Base-by-base conservation (phyloP, 2,329 filamentous ascomycete species). In the Colletotrichum musae region DNA sequence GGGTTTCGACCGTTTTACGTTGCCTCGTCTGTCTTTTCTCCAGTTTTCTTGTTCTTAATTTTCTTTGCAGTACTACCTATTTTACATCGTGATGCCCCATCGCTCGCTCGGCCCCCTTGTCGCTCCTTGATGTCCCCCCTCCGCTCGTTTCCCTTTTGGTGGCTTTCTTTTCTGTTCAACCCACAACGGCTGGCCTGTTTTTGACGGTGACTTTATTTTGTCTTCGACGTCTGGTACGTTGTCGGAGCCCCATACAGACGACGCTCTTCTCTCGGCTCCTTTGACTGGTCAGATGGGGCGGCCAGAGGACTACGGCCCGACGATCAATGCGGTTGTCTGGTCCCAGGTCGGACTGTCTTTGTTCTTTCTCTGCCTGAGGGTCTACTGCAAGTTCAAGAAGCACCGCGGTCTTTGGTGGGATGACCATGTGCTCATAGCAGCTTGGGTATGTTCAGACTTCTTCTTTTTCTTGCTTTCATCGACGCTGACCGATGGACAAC, bases 361-460 rank as follows among this genome's bases (percentile, higher is more conserved):
- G 1, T 50, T 72, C 12, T 76, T 76, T 62, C 60, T 76, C 4
- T 63, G 52, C 15, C 59, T 76, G 5, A 68, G 74, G 4, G 26
- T 75, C 6, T 76, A 75, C 39, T 75, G 74, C 70, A 76, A 76
- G 64, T 72, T 70, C 26, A 60, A 65, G 28, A 73, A 72, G 52
- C 71, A 71, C 16, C 68, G 73, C 3, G 71, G 74, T 1, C 58
- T 76, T 7, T 77, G 75, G 75, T 77, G 75, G 75, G 75, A 76
- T 41, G 75, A 77, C 58, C 73, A 73, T 16, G 61, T 77, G 3
- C 64, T 77, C 9, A 61, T 77, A 32, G 61, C 72, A 32, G 68
- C 75, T 18, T 77, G 71, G 70, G 75, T 77, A 70, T 16, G 71
- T 64, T 9, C n/a, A 21, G 60, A 39, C 16, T 4, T 6, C 16